Percentiles rank a stretch among this genome's conserved stretches.
Evolutionary conservation across 371 early-diverging fungal genomes (phyloP).

Genomic region (Saksenaea oblongispora): DNA sequence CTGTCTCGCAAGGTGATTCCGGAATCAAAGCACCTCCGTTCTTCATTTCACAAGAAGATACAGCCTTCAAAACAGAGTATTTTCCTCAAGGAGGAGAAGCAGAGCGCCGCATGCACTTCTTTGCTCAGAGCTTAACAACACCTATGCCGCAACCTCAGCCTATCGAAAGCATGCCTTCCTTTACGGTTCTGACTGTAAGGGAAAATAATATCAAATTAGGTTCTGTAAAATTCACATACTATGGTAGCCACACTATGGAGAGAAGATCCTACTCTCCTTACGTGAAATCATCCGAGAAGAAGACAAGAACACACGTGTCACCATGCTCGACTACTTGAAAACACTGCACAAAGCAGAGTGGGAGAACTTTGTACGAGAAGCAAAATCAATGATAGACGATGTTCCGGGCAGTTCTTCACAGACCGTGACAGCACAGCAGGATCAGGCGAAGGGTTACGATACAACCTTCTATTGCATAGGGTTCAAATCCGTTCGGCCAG

Average conservation of each 20-base stretch:
- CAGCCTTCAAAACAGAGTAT: slow-evolving; percentile 73
- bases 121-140: slow-evolving; percentile 86
- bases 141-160: slow-evolving; percentile 85
- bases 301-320: slow-evolving; percentile 78
- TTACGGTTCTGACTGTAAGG: slow-evolving; percentile 73
- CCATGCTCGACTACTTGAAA: slow-evolving; percentile 84
- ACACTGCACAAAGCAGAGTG: slow-evolving; percentile 83
- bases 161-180: slow-evolving; percentile 82
- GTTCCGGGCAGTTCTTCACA: background rate
- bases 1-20: background rate
- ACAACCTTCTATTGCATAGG: slow-evolving; percentile 82
- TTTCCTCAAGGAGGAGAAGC: slow-evolving; percentile 80
- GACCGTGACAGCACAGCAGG: slow-evolving; percentile 48
- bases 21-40: slow-evolving; percentile 77
- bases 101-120: slow-evolving; percentile 84
- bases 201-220: no score
- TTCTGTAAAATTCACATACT: background rate
- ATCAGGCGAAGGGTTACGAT: slow-evolving; percentile 63
- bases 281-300: slow-evolving; percentile 85
- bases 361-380: slow-evolving; percentile 77
- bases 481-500: slow-evolving; percentile 81
- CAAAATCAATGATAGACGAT: slow-evolving; percentile 54
- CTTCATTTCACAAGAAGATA: slow-evolving; percentile 82
- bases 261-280: slow-evolving; percentile 83
- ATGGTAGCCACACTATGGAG: slow-evolving; percentile 75